Evolutionary conservation across 2,329 filamentous ascomycete species (phyloP).

Genomic region (Clonostachys rosea): DNA sequence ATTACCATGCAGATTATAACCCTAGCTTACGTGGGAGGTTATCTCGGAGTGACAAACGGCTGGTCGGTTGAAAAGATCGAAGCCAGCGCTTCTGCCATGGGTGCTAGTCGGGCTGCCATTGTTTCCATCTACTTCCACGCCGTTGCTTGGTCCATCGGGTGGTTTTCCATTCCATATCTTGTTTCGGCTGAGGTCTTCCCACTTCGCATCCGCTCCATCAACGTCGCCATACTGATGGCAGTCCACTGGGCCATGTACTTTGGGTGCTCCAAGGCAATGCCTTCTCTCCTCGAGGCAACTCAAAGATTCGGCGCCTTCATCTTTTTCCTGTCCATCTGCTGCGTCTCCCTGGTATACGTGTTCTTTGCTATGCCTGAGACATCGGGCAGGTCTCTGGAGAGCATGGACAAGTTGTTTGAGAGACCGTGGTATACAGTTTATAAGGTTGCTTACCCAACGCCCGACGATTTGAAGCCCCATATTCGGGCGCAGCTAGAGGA

Average conservation of each 20-base stretch:
- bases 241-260: conserved; percentile 33
- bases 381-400: conserved; percentile 18
- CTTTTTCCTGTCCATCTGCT: conserved; percentile 18
- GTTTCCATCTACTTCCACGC: conserved; percentile 36
- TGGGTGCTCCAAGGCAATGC: conserved; percentile 24
- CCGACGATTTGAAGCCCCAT: conserved; percentile 7
- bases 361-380: conserved; percentile 25
- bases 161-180: conserved; percentile 38
- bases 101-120: conserved; percentile 30
- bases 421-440: conserved; percentile 18
- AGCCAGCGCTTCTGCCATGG: conserved; percentile 9
- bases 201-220: conserved; percentile 30
- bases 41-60: conserved; percentile 18
- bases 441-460: conserved; percentile 18
- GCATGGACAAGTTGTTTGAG: conserved; percentile 19
- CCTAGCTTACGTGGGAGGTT: conserved; percentile 18
- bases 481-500: no score
- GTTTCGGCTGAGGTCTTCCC: conserved; percentile 39
- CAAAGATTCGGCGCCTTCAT: conserved; percentile 20
- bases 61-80: conserved; percentile 9
- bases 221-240: conserved; percentile 33
- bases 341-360: conserved; percentile 18
- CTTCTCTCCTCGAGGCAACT: conserved; percentile 20
- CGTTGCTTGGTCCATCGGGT: conserved; percentile 39
- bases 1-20: conserved; percentile 23